Conservation (phyloP, 192 early-diverging fungal genomes). For the Helicostylum pulchrum region DNA sequence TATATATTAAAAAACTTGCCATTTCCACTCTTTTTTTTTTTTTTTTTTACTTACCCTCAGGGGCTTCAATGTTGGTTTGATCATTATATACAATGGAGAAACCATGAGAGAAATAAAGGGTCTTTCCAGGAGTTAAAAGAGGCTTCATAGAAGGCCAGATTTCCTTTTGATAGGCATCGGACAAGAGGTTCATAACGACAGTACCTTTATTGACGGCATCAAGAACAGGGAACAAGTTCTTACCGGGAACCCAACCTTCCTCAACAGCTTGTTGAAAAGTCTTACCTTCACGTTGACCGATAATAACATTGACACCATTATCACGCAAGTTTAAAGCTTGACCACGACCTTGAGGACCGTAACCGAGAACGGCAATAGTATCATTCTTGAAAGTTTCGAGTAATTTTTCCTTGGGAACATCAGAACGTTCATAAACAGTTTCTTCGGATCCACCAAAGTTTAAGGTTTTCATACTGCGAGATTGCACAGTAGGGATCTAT, state of each 20-base stretch:
- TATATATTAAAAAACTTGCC: not conserved
- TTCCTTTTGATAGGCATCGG: slow-evolving; percentile 90
- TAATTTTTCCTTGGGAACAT: slow-evolving; percentile 89
- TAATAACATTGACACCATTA: slow-evolving; percentile 92
- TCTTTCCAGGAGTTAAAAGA: slow-evolving; percentile 90
- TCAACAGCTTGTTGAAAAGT: slow-evolving; percentile 88
- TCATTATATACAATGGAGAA: slow-evolving; percentile 90
- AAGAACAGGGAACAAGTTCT: slow-evolving; percentile 88
- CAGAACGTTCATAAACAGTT: slow-evolving; percentile 87
- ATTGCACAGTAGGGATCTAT: slow-evolving; percentile 33
- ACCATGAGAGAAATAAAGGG: slow-evolving; percentile 94
- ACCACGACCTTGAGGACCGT: slow-evolving; percentile 92
- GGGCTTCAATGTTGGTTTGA: slow-evolving; percentile 83
- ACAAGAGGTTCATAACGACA: slow-evolving; percentile 89
- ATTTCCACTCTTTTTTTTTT: not conserved
- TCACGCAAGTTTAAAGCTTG: slow-evolving; percentile 93
- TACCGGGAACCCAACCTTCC: slow-evolving; percentile 93
- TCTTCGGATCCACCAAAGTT: slow-evolving; percentile 91
- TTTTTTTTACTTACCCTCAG: slow-evolving; percentile 40
- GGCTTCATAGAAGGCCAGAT: slow-evolving; percentile 83
- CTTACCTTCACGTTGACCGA: slow-evolving; percentile 82
- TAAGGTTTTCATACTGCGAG: slow-evolving; percentile 84
- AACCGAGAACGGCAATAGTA: slow-evolving; percentile 86
- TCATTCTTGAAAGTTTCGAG: slow-evolving; percentile 87
- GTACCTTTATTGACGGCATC: slow-evolving; percentile 86